Base-by-base conservation (phyloP, 139 green algal genomes). In the Closterium sp. region DNA sequence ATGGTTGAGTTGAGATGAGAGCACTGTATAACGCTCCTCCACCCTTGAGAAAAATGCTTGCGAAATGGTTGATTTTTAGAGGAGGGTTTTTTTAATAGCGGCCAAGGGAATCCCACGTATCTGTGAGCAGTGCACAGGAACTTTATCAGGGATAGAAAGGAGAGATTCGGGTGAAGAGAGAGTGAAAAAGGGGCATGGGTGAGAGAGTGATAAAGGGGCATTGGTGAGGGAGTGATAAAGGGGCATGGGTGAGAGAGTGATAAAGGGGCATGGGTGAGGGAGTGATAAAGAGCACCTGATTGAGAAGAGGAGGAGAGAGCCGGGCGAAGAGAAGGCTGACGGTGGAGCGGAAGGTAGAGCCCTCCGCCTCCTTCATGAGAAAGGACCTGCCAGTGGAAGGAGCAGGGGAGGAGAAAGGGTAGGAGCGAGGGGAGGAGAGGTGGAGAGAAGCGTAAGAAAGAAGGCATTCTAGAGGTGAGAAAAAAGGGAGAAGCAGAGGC, bases 251-350 rank as follows among this genome's bases (percentile, higher is more conserved):
- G 25, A 28, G 12, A 33, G 55, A 88, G 28, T 33, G 16, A 38
- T 16, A 12, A 32, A 88, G 87, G 4, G 38, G 28, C n/a, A n/a
- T n/a, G n/a, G n/a, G n/a, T n/a, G n/a, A n/a, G n/a, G n/a, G n/a
- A n/a, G n/a, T n/a, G n/a, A n/a, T n/a, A n/a, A n/a, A 28, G 66
- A 28, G 31, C 21, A 93, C 90, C 90, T 93, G 91, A n/a, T 87
- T 34, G 64, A 83, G 92, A 1, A 93, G 87, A 28, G 33, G 19
- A 28, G 76, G 66, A 1, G 95, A 94, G 89, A 97, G 84, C 33
- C 96, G 95, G 33, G 91, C 91, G 86, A 97, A 98, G 84, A 97
- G 92, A 85, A 97, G 90, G 93, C 96, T 95, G 83, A 97, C 89
- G 32, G 96, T 90, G 3, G 96, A 95, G 87, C 95, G 93, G 92